Evolutionary conservation across 2,329 filamentous ascomycete genomes (phyloP).

Genomic region (Cryphonectria nitschkei): DNA sequence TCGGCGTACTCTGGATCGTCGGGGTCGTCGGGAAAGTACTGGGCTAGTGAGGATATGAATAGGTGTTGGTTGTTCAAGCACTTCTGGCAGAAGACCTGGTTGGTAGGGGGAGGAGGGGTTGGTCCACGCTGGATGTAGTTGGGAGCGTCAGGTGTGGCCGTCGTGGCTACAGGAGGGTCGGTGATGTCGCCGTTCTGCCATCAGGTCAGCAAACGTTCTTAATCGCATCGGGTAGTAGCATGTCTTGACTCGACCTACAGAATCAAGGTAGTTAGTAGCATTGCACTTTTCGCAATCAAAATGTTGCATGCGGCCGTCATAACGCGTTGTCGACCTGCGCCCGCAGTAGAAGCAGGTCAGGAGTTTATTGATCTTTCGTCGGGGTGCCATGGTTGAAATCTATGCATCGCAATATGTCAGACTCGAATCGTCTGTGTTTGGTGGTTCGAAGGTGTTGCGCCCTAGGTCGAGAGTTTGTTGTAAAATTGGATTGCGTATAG

Average conservation of each 20-base stretch:
- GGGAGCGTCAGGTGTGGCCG: slow-evolving; percentile 47
- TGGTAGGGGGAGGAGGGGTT: slow-evolving; percentile 41
- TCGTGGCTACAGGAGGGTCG: slow-evolving; percentile 74
- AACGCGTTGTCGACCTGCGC: slow-evolving; percentile 62
- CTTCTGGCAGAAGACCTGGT: slow-evolving; percentile 67
- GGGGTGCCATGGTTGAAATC: slow-evolving; percentile 45
- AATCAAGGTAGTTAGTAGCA: slow-evolving; percentile 85
- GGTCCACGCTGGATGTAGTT: slow-evolving; percentile 52
- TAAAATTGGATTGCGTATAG: slow-evolving; percentile 20
- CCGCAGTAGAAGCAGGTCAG: slow-evolving; percentile 86
- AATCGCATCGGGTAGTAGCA: too few relatives aligned
- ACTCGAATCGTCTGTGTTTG: slow-evolving; percentile 44
- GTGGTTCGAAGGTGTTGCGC: slow-evolving; percentile 5
- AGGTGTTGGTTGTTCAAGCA: slow-evolving; percentile 91
- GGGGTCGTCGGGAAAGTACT: slow-evolving; percentile 72
- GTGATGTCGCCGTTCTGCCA: slow-evolving; percentile 81
- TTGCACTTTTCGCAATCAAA: slow-evolving; percentile 82
- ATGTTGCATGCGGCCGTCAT: slow-evolving; percentile 60
- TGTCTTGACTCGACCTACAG: slow-evolving; percentile 55
- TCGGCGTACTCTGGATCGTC: slow-evolving; percentile 69
- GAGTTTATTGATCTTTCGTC: slow-evolving; percentile 40
- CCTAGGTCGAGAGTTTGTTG: neutral
- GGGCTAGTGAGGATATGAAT: slow-evolving; percentile 73
- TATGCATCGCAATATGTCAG: slow-evolving; percentile 20
- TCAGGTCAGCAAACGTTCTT: slow-evolving; percentile 18